Conservation (phyloP, 345 rosid species). For the Salix suchowensis region DNA sequence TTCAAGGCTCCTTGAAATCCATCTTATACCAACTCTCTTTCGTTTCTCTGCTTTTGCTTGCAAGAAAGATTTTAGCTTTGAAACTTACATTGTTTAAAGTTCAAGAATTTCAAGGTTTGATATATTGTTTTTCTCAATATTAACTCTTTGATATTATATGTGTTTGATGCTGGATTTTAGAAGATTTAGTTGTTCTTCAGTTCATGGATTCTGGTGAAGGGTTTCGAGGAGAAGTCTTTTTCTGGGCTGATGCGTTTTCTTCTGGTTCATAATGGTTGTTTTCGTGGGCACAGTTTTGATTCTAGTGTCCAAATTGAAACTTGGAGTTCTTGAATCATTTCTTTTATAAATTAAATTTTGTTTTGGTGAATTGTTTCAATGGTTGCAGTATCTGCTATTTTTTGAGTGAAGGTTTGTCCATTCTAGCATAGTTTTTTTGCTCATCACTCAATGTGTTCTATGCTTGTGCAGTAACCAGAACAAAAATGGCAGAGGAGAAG, state of each 20-base stretch:
- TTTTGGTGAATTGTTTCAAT: not conserved
- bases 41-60: not conserved
- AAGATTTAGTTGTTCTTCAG: not conserved
- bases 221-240: not conserved
- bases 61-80: not conserved
- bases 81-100: not conserved
- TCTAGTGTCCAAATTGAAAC: not conserved
- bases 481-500: constrained; percentile 30
- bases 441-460: not conserved
- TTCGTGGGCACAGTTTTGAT: not conserved
- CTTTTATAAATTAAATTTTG: not conserved
- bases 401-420: not conserved
- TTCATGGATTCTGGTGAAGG: not conserved
- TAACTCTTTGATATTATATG: not conserved
- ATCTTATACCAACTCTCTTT: not conserved
- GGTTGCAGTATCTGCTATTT: not conserved
- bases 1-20: not conserved
- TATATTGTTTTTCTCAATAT: not conserved
- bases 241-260: not conserved
- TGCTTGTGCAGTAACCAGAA: constrained; percentile 13
- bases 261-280: not conserved
- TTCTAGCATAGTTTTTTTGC: not conserved
- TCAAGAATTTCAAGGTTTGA: not conserved
- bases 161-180: not conserved
- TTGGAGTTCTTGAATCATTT: not conserved